These are phyloP conservation scores for Nakazawaea pomicola DNA, from an alignment of 805 yeast genomes.

Conservation along the genomic window DNA sequence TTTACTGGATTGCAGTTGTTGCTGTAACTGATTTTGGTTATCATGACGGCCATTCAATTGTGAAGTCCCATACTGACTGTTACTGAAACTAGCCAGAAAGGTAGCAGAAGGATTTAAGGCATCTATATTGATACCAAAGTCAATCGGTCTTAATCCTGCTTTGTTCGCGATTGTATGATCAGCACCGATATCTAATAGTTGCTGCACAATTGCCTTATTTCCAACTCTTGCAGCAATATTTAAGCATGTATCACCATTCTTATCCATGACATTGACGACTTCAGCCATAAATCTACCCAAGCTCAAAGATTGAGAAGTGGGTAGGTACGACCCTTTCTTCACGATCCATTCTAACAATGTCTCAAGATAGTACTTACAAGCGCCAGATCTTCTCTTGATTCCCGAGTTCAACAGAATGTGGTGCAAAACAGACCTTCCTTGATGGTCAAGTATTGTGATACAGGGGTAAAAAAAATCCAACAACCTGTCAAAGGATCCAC, in stretches of 20 bases:
- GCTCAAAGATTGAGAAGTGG: constrained; percentile 37
- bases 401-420: constrained; percentile 82
- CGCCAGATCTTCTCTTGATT: constrained; percentile 65
- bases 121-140: constrained; percentile 65
- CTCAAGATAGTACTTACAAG: constrained; percentile 69
- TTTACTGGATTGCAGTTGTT: constrained; percentile 23
- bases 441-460: constrained; percentile 56
- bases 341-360: constrained; percentile 76
- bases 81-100: constrained; percentile 7
- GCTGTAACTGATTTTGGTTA: not conserved
- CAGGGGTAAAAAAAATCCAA: constrained; percentile 75
- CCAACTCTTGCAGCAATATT: constrained; percentile 91
- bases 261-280: constrained; percentile 83
- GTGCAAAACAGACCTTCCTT: constrained; percentile 78
- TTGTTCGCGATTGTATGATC: constrained; percentile 74
- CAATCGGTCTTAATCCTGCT: constrained; percentile 81
- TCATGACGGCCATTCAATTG: not conserved
- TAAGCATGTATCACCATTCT: constrained; percentile 91
- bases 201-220: constrained; percentile 72
- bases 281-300: constrained; percentile 57
- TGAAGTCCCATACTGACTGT: constrained; percentile 6
- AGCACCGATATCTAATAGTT: constrained; percentile 83
- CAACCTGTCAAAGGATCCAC: constrained; percentile 65
- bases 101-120: constrained; percentile 12
- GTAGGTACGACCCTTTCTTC: constrained; percentile 40